Percentiles rank a stretch among this genome's conserved stretches.
Evolutionary conservation across 306 rosid genomes (phyloP).

Genomic region (Casuarina cunninghamiana): DNA sequence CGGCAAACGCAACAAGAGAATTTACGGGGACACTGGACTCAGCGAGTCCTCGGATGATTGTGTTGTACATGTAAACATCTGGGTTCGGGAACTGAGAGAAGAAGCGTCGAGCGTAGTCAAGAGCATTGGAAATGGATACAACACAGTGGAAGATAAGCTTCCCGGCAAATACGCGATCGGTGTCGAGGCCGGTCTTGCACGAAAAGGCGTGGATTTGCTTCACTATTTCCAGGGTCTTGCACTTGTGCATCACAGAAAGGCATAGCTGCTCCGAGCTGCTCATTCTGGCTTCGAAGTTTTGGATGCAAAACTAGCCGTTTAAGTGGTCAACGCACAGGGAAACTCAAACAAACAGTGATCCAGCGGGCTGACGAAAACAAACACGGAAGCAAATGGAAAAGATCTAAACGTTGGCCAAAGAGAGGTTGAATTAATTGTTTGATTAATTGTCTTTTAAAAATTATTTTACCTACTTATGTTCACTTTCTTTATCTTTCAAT

Average conservation of each 20-base stretch:
- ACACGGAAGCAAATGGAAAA: no score
- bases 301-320: neutral
- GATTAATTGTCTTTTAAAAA: no score
- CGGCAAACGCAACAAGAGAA: conserved; percentile 49
- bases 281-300: conserved; percentile 23
- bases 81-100: conserved; percentile 56
- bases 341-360: no score
- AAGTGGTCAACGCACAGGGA: no score
- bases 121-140: conserved; percentile 52
- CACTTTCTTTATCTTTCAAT: no score
- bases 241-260: conserved; percentile 44
- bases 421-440: no score
- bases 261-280: conserved; percentile 36
- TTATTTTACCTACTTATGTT: no score
- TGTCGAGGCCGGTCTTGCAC: conserved; percentile 49
- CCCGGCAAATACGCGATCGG: conserved; percentile 51
- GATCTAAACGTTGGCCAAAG: no score
- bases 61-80: conserved; percentile 87
- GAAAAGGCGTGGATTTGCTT: conserved; percentile 58
- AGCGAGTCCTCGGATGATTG: conserved; percentile 70
- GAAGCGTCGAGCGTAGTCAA: conserved; percentile 58
- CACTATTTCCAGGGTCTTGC: conserved; percentile 44
- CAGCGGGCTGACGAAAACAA: no score
- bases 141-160: conserved; percentile 80
- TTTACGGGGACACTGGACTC: conserved; percentile 47